phyloP scores from a whole-genome alignment of 2,329 filamentous ascomycete species.

The Aureobasidium mangrovei region DNA sequence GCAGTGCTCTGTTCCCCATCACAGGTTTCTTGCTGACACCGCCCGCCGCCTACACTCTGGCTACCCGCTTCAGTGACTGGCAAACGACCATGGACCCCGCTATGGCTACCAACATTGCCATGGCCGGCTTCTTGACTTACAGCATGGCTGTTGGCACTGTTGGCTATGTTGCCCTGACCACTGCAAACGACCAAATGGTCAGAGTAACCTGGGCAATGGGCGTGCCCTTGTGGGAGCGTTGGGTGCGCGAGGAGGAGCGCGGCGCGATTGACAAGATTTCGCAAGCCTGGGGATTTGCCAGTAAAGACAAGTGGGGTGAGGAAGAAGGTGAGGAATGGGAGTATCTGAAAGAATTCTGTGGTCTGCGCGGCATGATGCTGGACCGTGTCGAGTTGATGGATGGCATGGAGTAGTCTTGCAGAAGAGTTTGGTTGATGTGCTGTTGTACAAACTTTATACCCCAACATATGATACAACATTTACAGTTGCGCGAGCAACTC shows the following conservation, averaged over 20 bases:
- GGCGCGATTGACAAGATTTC: slow-evolving; percentile 80
- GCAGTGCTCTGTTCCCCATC: slow-evolving; percentile 53
- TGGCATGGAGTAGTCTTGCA: slow-evolving; percentile 61
- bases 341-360: slow-evolving; percentile 70
- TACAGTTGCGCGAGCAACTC: slow-evolving; percentile 46
- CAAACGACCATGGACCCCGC: slow-evolving; percentile 70
- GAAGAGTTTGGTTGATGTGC: not conserved
- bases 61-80: slow-evolving; percentile 55
- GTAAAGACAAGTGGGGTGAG: slow-evolving; percentile 69
- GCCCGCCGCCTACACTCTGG: slow-evolving; percentile 59
- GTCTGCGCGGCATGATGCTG: slow-evolving; percentile 77
- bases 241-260: slow-evolving; percentile 83
- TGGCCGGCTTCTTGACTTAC: slow-evolving; percentile 76
- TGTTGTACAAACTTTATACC: not conserved
- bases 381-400: slow-evolving; percentile 87
- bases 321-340: slow-evolving; percentile 91
- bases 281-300: slow-evolving; percentile 84
- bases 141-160: slow-evolving; percentile 71
- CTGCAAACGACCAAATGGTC: slow-evolving; percentile 89
- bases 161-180: slow-evolving; percentile 75
- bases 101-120: slow-evolving; percentile 67
- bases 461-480: slow-evolving; percentile 14
- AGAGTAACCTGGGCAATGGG: slow-evolving; percentile 85
- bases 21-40: slow-evolving; percentile 51
- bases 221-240: slow-evolving; percentile 69